A percentile compares a stretch with the other conserved stretches of the same genome.
phyloP scores from a whole-genome alignment of 441 rosid species.

The Viola pubescens region DNA sequence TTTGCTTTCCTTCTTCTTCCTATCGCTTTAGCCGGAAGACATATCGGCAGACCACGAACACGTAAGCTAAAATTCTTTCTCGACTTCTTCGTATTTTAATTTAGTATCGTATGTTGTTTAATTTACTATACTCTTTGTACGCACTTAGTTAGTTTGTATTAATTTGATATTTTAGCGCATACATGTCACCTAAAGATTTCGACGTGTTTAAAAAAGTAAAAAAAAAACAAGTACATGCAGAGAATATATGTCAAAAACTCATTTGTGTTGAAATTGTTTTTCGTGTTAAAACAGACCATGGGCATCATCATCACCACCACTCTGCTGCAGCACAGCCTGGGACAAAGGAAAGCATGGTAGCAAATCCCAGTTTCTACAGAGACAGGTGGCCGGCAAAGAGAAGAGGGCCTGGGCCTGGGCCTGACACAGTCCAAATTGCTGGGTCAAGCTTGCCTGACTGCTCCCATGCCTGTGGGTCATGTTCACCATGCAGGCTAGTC shows the following conservation, averaged over 20 bases:
- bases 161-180: no score
- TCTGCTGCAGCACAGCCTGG: not conserved
- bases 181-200: no score
- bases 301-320: slow-evolving; percentile 16
- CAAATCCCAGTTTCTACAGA: slow-evolving; percentile 21
- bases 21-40: slow-evolving; percentile 28
- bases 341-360: slow-evolving; percentile 10
- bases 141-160: no score
- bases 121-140: no score
- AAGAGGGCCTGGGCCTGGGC: slow-evolving; percentile 13
- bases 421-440: slow-evolving; percentile 56
- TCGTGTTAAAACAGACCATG: slow-evolving; percentile 21
- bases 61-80: slow-evolving; percentile 20
- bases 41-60: slow-evolving; percentile 22
- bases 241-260: no score
- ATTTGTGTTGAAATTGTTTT: not conserved
- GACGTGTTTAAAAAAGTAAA: no score
- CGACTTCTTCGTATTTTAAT: not conserved
- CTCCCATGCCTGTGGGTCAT: slow-evolving; percentile 87
- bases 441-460: slow-evolving; percentile 89
- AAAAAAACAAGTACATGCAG: no score
- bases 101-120: not conserved
- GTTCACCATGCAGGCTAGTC: slow-evolving; percentile 75
- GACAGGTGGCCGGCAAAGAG: slow-evolving; percentile 22
- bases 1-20: slow-evolving; percentile 23